Base-by-base conservation (phyloP, 139 green algal genomes). In the Eudorina sp. region DNA sequence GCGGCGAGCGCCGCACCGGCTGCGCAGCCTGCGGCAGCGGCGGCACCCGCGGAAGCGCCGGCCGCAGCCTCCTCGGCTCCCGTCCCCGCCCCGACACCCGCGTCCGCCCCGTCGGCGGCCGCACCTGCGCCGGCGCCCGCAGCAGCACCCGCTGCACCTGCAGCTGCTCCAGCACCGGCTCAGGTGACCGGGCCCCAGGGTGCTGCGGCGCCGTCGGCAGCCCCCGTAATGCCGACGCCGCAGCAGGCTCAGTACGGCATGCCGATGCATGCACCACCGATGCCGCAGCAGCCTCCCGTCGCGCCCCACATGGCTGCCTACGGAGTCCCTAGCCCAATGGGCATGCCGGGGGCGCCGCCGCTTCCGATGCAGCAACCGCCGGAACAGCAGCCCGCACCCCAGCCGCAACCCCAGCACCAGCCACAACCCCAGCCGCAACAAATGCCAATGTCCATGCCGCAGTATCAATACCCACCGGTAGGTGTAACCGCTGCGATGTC, bases 11-110 rank as follows among this genome's bases (percentile, higher is more conserved):
- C 62, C 62, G 68, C 64, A 25, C 66, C 74, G 66, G 84, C 69
- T 36, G 46, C 74, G 40, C 21, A 58, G 45, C 0, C 80, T 45
- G 77, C 84, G 9, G 45, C 80, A 25, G 43, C 66, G 3, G 40
- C 85, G 19, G 45, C 88, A 5, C 31, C 85, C 1, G 70, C 85
- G 13, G 51, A 89, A 13, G 27, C 85, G 25, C 72, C 84, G 36
- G 76, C 91, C 1, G 34, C 86, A 4, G n/a, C 84, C 0, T 55
- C 88, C 46, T 41, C 88, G n/a, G 64, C 85, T 4, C 60, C 84
- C 4, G 34, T 88, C 4, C 13, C 70, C 5, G 36, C 84, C 7
- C 27, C 84, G 14, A 36, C 89, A 1, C 53, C 86, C 9, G 85
- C 82, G 0, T 55, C 89, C 18, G 84, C 79, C 48, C 25, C 86